Conservation (phyloP, 148 eudicot genomes). For the Rheum nobile region DNA sequence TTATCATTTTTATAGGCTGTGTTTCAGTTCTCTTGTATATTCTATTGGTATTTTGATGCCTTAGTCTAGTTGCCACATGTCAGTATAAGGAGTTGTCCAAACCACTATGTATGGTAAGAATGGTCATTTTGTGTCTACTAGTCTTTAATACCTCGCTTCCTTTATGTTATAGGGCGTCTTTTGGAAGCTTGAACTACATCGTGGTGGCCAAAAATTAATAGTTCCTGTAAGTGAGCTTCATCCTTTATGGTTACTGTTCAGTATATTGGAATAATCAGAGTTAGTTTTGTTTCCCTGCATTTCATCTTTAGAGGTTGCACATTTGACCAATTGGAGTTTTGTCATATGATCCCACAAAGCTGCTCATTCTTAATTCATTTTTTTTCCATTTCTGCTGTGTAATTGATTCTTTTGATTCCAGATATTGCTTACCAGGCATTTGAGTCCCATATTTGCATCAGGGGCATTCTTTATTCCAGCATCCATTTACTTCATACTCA, state of each 20-base stretch:
- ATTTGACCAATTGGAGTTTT: neutral
- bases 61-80: too few species aligned
- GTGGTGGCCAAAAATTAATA: slow-evolving; percentile 82
- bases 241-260: neutral
- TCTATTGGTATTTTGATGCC: neutral
- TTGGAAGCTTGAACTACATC: slow-evolving; percentile 93
- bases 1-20: neutral
- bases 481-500: slow-evolving; percentile 60
- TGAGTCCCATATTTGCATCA: slow-evolving; percentile 50
- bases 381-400: neutral
- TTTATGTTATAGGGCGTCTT: slow-evolving; percentile 49
- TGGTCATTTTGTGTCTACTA: neutral
- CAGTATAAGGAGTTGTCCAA: too few species aligned
- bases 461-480: slow-evolving; percentile 80
- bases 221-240: slow-evolving; percentile 69
- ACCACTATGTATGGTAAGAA: too few species aligned
- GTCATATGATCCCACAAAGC: neutral
- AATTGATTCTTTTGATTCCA: slow-evolving; percentile 26
- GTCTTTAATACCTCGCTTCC: neutral
- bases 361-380: neutral
- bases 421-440: slow-evolving; percentile 65
- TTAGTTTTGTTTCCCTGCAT: neutral
- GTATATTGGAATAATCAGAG: neutral
- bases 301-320: neutral
- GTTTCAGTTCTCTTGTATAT: neutral